phyloP scores from a whole-genome alignment of 768 basidiomycete species.

The Lenzites betulinus region DNA sequence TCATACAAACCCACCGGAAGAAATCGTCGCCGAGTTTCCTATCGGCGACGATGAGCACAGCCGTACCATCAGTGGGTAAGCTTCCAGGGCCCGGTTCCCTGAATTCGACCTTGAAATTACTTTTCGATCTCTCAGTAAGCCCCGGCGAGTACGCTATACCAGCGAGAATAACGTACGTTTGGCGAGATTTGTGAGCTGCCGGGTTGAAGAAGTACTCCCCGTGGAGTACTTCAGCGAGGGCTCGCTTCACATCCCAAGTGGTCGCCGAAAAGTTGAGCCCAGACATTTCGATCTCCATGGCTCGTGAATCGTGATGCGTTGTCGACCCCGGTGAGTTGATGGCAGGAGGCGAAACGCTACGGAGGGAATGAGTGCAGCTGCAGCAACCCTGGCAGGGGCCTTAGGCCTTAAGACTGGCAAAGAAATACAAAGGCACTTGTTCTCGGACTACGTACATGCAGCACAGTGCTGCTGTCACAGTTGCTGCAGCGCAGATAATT shows the following conservation, averaged over 20 bases:
- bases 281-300: constrained; percentile 40
- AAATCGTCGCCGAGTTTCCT: constrained; percentile 45
- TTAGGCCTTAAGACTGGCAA: no score
- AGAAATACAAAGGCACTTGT: neutral
- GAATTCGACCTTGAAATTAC: constrained; percentile 65
- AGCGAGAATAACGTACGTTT: constrained; percentile 1
- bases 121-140: neutral
- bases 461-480: no score
- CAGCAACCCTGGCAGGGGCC: neutral
- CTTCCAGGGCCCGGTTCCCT: constrained; percentile 50
- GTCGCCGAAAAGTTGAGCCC: constrained; percentile 41
- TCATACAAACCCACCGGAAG: constrained; percentile 38
- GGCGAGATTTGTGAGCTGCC: neutral
- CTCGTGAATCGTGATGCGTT: no score
- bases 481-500: no score
- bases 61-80: constrained; percentile 57
- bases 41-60: constrained; percentile 34
- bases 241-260: constrained; percentile 55
- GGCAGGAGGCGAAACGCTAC: neutral
- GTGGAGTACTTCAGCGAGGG: constrained; percentile 56
- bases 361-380: neutral
- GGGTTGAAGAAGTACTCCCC: constrained; percentile 42
- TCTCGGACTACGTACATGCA: neutral
- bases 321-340: neutral
- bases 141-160: neutral